Evolutionary conservation across 2,329 filamentous ascomycete species (phyloP), one percentile per base, ranked within the genome.

Genomic region (Orbilia oligospora): DNA sequence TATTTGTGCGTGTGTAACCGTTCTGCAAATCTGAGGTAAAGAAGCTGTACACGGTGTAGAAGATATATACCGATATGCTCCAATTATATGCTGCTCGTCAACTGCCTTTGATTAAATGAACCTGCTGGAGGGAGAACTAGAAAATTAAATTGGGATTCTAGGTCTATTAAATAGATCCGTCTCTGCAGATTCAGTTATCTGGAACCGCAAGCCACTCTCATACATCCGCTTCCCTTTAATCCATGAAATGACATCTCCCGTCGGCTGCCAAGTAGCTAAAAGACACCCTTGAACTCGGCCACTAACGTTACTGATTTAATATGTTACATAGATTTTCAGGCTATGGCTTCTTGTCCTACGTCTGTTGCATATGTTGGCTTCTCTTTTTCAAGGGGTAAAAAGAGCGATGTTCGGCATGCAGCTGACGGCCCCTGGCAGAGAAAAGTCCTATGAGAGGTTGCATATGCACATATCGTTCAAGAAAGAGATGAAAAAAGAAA

Each of bases 291-390:
- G 63, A 27, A 51, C 33, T 68, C 24, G 64, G 51, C 49, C 69
- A 24, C 66, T 65, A 64, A 41, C 38, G 55, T 68, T 30, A 46
- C 18, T 61, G 56, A 64, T 49, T 66, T 53, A 65, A 56, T 24
- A 78, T n/a, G 75, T 78, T 78, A 55, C 75, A 72, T 78, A 49
- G 24, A 20, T 44, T 64, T 33, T 55, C 58, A 30, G 67, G 67
- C 73, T 71, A 33, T 64, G 64, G 68, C 66, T 16, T 65, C 63
- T 69, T 78, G 68, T 78, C 75, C 68, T 55, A 69, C 68, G 41
- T 63, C 61, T 61, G 36, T 61, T 58, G 68, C 63, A 64, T 44
- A 30, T 46, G 51, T 71, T 67, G 53, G 68, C 44, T 36, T 44
- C 22, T 44, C 12, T 44, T 61, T 58, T 36, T 38, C 38, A 58